Evolutionary conservation across 495 filamentous ascomycete species (phyloP), one percentile per base, ranked within the genome.

Genomic region (Lophium mytilinum): DNA sequence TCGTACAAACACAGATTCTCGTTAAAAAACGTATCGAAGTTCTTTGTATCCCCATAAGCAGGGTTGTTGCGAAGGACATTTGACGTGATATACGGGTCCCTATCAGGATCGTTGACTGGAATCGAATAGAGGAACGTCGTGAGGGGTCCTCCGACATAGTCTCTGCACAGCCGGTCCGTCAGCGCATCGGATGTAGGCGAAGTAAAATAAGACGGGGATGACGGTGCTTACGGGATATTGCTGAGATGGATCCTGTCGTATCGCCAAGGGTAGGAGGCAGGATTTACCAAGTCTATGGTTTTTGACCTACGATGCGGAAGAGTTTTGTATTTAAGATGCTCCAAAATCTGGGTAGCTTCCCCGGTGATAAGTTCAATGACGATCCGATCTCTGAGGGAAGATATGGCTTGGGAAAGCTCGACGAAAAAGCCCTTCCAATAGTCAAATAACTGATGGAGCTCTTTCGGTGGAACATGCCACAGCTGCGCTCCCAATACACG

Each of bases 191-290:
- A 15, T 45, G 11, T 12, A 15, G 41, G 5, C 15, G 19, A 14
- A 45, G 9, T n/a, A 30, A 6, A 2, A 30, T 3, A 6, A 17
- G 1, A 37, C 45, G 34, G 33, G 11, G 39, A 18, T 3, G 37
- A 11, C 14, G 30, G 14, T n/a, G 68, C 69, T 61, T 67, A 72
- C 69, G 67, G 71, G 36, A 72, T 66, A 51, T 74, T 73, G 53
- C 66, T 72, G 34, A 71, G 53, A 53, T 74, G 70, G 17, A 74
- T 69, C 8, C 68, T 46, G 46, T 74, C 70, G 47, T 71, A 74
- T 14, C 9, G 37, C 10, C 55, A 37, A 9, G 71, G 72, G 50
- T 66, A 74, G 14, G 54, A 57, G 12, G 57, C 45, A 17, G 64
- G 62, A 1, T 45, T n/a, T 1, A 45, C 15, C 9, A 19, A 15